Evolutionary conservation across 176 grass and related monocot species (phyloP), one percentile per base, ranked within the genome.

Genomic region (Triticum monococcum): DNA sequence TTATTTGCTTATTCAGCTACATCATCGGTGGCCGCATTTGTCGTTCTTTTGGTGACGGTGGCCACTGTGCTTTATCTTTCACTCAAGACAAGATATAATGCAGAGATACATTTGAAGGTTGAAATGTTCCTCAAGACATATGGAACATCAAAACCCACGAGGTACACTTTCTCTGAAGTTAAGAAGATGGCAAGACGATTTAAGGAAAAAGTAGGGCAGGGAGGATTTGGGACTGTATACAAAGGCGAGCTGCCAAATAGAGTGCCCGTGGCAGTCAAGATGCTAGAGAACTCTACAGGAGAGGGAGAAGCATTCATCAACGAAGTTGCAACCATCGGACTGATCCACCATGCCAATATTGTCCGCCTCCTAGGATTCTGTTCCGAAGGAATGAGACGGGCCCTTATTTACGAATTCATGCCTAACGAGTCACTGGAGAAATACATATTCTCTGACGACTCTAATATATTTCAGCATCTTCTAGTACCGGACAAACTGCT

Each of bases 361-460:
- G 72, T 75, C 72, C 23, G 23, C 0, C 72, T 75, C 72, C 40
- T 75, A 0, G 72, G 72, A 1, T 75, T 75, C 18, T 75, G 72
- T 28, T 48, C 40, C 0, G 72, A 75, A 75, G 72, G 72, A 75
- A 28, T 48, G 72, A 75, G 72, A 28, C 8, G 72, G 13, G 72
- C 41, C 18, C 72, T 75, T 48, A 75, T 75, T 75, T 75, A 75
- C 5, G 72, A 75, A 28, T 75, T 75, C 72, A 28, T 75, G 72
- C 72, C 72, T 17, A 75, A 74, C 1, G 72, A 75, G 72, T 75
- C 72, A 7, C 23, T 45, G 1, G 72, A 46, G 40, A 75, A 75
- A 75, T 75, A 75, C 41, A 75, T 75, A 48, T 75, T 75, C 72
- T 75, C 72, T 75, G 5, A 17, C 2, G 41, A 75, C 72, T 14